Evolutionary conservation across 2,329 filamentous ascomycete genomes (phyloP), one percentile per base, ranked within the genome.

Genomic region (Paraphaeosphaeria minitans): DNA sequence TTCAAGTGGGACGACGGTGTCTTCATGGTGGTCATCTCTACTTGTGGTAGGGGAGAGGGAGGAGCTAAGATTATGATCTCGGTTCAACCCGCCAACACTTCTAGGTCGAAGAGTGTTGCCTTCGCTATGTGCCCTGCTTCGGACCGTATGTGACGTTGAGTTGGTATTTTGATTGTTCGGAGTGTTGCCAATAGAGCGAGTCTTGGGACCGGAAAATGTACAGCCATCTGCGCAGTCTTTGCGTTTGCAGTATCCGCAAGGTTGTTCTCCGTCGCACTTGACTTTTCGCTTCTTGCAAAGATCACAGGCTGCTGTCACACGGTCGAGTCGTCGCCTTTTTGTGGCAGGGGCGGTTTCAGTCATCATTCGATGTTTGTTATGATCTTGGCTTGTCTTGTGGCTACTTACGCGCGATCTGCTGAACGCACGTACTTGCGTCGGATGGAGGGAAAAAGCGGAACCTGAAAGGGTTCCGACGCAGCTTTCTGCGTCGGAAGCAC

Each of bases 221-320:
- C 75, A 74, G 67, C 81, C 74, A 72, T 77, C 54, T 71, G 74
- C 67, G 70, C 77, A 63, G 74, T 78, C 64, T 72, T 79, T 69
- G 8, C 67, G 63, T 72, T 72, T 71, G 66, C 82, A 84, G 55
- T 83, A 82, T n/a, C 76, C 77, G 59, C 82, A 84, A 43, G 82
- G 82, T 50, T 80, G 75, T 51, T 78, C 74, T 41, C 82, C 82
- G 59, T 84, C 79, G 65, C 82, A 84, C 67, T 83, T 83, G 59
- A 84, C 82, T 56, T 73, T 73, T 21, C 70, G 67, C 42, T 58
- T 66, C 59, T 71, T 72, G 39, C 70, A 73, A 19, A 73, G 61
- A 61, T 73, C 68, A 57, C 70, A 73, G 29, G 70, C 70, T 43
- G 69, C 70, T 4, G 58, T 60, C 14, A 73, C 70, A 24, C 70